phyloP scores from a whole-genome alignment of 805 yeast species.

The Huiozyma naganishii region DNA sequence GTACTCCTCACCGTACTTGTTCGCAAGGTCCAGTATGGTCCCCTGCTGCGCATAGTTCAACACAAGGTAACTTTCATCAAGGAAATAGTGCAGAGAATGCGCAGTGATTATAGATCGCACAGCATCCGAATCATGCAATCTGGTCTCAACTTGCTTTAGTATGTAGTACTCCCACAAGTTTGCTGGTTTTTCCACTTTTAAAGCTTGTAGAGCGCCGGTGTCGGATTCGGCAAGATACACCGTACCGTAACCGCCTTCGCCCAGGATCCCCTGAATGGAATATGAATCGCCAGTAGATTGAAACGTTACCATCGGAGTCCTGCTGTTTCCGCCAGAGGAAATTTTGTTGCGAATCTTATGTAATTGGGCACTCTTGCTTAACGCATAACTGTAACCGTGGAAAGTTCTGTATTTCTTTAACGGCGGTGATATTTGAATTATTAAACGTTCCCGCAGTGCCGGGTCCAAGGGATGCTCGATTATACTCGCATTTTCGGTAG shows the following conservation, averaged over 20 bases:
- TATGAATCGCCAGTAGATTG: slow-evolving; percentile 26
- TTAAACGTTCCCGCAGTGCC: slow-evolving; percentile 29
- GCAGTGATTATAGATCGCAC: slow-evolving; percentile 38
- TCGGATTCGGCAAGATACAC: slow-evolving; percentile 62
- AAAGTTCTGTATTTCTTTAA: slow-evolving; percentile 25
- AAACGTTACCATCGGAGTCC: slow-evolving; percentile 24
- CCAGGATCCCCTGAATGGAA: slow-evolving; percentile 40
- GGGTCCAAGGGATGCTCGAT: slow-evolving; percentile 38
- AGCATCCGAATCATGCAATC: slow-evolving; percentile 23
- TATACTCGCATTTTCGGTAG: slow-evolving; percentile 1
- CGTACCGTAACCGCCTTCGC: slow-evolving; percentile 72
- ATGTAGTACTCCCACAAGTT: slow-evolving; percentile 77
- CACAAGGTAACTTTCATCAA: slow-evolving; percentile 59
- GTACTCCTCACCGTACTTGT: slow-evolving; percentile 30
- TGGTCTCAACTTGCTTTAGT: slow-evolving; percentile 42
- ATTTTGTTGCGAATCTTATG: slow-evolving; percentile 31
- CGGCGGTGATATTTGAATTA: slow-evolving; percentile 32
- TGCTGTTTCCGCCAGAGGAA: slow-evolving; percentile 29
- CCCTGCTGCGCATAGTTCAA: slow-evolving; percentile 61
- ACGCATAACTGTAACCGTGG: slow-evolving; percentile 22
- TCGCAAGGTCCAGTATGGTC: slow-evolving; percentile 59
- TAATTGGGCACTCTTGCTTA: slow-evolving; percentile 29
- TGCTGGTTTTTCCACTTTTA: slow-evolving; percentile 63
- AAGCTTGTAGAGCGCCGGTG: slow-evolving; percentile 45
- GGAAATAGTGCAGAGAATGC: slow-evolving; percentile 41